Base-by-base conservation (phyloP, 164 flowering plant genomes). In the Warburgia ugandensis region DNA sequence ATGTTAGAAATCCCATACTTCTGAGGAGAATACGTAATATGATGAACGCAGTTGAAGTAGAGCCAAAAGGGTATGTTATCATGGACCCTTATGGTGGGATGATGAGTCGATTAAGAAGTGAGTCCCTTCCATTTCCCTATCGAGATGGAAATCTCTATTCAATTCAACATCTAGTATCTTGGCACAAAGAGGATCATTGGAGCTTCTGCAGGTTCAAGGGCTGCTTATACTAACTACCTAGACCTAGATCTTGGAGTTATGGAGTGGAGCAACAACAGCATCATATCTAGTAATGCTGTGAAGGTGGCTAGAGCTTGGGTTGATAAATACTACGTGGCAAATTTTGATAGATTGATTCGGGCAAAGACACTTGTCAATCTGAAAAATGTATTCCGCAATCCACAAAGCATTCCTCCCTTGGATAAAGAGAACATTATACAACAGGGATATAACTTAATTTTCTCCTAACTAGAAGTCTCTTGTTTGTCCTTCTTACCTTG, bases 321-420 rank as follows among this genome's bases (percentile, higher is more conserved):
- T 36, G 80, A 75, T 60, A 79, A 67, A 62, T 79, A 79, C 61
- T 79, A 77, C 56, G 52, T 75, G 60, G 60, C 54, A 10, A 77
- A 77, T 54, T 80, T 58, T 39, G 77, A 80, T n/a, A 55, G 73
- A 16, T 48, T 80, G 68, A 82, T 80, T 19, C 56, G 30, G 47
- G 73, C 67, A 3, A 80, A 80, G 59, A 74, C 74, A 2, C 6
- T 26, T 4, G 61, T 77, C 11, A 82, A 80, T 59, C 86, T 77
- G 0, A 20, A 44, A 11, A 71, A 80, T 46, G 68, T 73, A 22
- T 80, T 80, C 29, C 42, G 19, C 6, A 69, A 75, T 51, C 73
- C 67, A 40, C 86, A 80, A 31, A 70, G 82, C 19, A 76, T 80
- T 58, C 82, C 82, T 48, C 80, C 81, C n/a, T n/a, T n/a, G n/a